A percentile compares a stretch with the other conserved stretches of the same genome.
phyloP scores from a whole-genome alignment of 352 stramenopile species.

The Pythium volutum region DNA sequence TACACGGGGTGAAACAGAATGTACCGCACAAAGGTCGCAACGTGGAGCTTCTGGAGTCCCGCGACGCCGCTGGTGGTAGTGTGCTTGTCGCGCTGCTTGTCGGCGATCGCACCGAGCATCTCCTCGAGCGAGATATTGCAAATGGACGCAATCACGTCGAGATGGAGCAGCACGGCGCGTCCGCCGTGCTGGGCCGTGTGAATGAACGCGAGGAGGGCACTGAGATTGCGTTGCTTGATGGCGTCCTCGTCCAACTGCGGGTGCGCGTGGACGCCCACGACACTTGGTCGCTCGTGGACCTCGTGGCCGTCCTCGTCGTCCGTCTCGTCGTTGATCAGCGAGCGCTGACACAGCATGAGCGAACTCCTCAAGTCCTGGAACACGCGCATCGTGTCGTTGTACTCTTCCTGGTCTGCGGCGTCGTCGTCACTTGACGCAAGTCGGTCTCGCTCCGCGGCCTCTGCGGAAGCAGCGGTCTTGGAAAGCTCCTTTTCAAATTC shows the following conservation, averaged over 20 bases:
- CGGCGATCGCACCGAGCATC: conserved; percentile 52
- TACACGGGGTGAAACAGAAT: conserved; percentile 78
- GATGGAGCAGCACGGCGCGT: conserved; percentile 56
- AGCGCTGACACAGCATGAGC: conserved; percentile 48
- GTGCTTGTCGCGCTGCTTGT: conserved; percentile 45
- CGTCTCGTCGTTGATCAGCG: conserved; percentile 38
- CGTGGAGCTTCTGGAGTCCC: conserved; percentile 42
- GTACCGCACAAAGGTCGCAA: conserved; percentile 65
- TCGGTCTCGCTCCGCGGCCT: conserved; percentile 26
- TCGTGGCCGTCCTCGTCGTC: conserved; percentile 19
- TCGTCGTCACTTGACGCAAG: conserved; percentile 11
- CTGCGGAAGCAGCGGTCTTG: conserved; percentile 1
- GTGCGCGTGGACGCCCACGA: no score
- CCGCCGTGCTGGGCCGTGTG: conserved; percentile 47
- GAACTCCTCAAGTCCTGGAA: conserved; percentile 64
- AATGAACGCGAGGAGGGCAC: conserved; percentile 47
- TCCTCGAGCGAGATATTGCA: conserved; percentile 48
- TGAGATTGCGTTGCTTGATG: conserved; percentile 37
- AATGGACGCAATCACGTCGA: conserved; percentile 39
- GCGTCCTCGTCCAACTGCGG: conserved; percentile 27
- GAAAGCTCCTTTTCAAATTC: conserved; percentile 31
- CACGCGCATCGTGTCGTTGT: conserved; percentile 51
- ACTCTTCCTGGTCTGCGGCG: conserved; percentile 30
- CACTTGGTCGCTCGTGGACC: background rate
- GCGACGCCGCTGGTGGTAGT: conserved; percentile 20